These are phyloP conservation scores for Trichoderma oligosporum DNA, from an alignment of 2,329 filamentous ascomycete species.

Conservation along the genomic window DNA sequence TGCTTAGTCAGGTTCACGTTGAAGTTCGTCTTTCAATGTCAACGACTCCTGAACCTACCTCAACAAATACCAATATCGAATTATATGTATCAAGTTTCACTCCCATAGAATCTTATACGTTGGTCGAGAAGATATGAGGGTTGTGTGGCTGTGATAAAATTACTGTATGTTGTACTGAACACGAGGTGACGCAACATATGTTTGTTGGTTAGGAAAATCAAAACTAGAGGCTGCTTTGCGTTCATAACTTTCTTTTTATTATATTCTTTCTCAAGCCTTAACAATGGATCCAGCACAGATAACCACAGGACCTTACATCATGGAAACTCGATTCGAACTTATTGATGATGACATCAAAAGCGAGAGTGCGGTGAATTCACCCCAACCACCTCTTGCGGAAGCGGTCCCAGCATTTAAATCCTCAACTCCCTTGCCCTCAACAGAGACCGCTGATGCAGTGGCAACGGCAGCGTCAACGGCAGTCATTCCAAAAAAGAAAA, in stretches of 20 bases:
- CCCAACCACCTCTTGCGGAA: constrained; percentile 25
- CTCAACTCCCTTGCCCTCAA: constrained; percentile 31
- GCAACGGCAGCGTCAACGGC: constrained; percentile 13
- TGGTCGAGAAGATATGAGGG: background rate
- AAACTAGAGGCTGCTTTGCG: background rate
- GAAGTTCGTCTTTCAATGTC: background rate
- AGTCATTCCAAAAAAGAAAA: constrained; percentile 35
- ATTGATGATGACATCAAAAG: constrained; percentile 29
- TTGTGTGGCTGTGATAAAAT: background rate
- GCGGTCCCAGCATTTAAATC: constrained; percentile 27
- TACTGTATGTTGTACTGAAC: background rate
- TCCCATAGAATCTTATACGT: background rate
- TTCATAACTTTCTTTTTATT: background rate
- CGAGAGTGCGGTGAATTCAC: constrained; percentile 26
- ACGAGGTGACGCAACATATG: background rate
- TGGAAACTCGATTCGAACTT: constrained; percentile 29
- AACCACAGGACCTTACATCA: constrained; percentile 24
- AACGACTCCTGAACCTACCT: background rate
- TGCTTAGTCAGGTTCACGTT: constrained; percentile 5
- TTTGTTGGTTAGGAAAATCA: background rate
- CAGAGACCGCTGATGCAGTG: constrained; percentile 27
- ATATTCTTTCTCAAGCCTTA: too few relatives aligned
- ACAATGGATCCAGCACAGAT: constrained; percentile 31
- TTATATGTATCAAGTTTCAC: background rate
- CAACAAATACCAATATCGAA: background rate